A percentile compares a stretch with the other conserved stretches of the same genome.
These are phyloP conservation scores for Verticillium longisporum DNA, from an alignment of 2,329 filamentous ascomycete genomes.

Conservation along the genomic window DNA sequence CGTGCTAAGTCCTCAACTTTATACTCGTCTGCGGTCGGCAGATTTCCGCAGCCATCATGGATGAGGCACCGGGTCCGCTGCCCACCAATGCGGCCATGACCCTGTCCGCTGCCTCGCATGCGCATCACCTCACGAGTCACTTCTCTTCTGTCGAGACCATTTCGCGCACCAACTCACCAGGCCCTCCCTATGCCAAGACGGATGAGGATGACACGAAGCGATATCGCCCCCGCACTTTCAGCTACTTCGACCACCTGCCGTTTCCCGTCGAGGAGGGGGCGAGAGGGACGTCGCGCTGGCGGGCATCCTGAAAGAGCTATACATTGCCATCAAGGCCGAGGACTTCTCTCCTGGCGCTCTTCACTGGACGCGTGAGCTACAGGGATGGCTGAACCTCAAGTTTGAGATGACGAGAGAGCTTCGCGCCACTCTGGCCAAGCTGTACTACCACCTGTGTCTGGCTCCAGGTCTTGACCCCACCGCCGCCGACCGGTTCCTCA, in stretches of 20 bases:
- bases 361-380: slow-evolving; percentile 95
- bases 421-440: slow-evolving; percentile 73
- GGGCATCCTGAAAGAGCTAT: slow-evolving; percentile 89
- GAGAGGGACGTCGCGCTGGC: slow-evolving; percentile 73
- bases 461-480: slow-evolving; percentile 80
- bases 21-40: neutral
- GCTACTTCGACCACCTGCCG: slow-evolving; percentile 84
- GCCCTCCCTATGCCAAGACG: slow-evolving; percentile 46
- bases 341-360: slow-evolving; percentile 91
- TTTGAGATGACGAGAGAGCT: slow-evolving; percentile 89
- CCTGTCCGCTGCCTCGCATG: slow-evolving; percentile 22
- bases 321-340: slow-evolving; percentile 83
- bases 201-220: slow-evolving; percentile 52
- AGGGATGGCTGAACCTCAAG: slow-evolving; percentile 92
- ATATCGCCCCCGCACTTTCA: slow-evolving; percentile 84
- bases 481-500: slow-evolving; percentile 83
- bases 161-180: slow-evolving; percentile 82
- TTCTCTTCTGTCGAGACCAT: slow-evolving; percentile 55
- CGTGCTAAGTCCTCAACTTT: neutral
- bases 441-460: slow-evolving; percentile 91
- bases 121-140: slow-evolving; percentile 28
- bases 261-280: slow-evolving; percentile 74
- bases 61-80: slow-evolving; percentile 22
- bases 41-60: slow-evolving; percentile 16
- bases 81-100: slow-evolving; percentile 24